Base-by-base conservation (phyloP, 1,139 yeast species). In the Lodderomyces metapsilosis region DNA sequence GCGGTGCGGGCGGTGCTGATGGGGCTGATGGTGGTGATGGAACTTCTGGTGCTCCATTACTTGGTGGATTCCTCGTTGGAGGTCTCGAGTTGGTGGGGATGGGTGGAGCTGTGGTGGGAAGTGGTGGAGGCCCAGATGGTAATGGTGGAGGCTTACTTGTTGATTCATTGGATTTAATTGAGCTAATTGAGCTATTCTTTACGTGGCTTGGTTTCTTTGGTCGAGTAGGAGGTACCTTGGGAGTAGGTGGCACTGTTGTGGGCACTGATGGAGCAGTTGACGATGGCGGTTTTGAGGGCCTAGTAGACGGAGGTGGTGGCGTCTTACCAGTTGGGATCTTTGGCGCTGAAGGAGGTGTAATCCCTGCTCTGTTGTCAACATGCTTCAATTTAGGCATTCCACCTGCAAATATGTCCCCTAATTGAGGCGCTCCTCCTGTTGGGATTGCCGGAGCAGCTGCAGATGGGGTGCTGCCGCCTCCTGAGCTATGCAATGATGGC, bases 401-500 rank as follows among this genome's bases (percentile, higher is more conserved):
- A 9, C 88, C 89, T 7, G 96, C 94, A 60, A 88, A 82, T 12
- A 88, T 75, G 44, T 85, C 92, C 17, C 91, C 95, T 48, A 88
- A 62, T 54, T 72, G 82, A n/a, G 83, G 84, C 3, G 68, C 68
- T 34, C 70, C 66, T 43, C 70, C 66, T 43, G 63, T 52, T 11
- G 57, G 54, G 2, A 54, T 50, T 0, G 57, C 30, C 1, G 60
- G 50, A 4, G 48, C 40, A 11, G 43, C 21, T 7, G 41, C 34
- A 10, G 39, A 12, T 20, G 49, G 46, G 8, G 51, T 42, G 18
- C 51, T 37, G 4, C 43, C 15, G 5, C 50, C 18, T 5, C 32
- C 37, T 3, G 7, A 18, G 3, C n/a, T 4, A 11, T n/a, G 17
- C 21, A 42, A 43, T 5, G 57, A 40, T 11, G 47, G 37, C 4